Evolutionary conservation across 169 alveolate species (phyloP), one percentile per base, ranked within the genome.

Genomic region (Perkinsus chesapeaki): DNA sequence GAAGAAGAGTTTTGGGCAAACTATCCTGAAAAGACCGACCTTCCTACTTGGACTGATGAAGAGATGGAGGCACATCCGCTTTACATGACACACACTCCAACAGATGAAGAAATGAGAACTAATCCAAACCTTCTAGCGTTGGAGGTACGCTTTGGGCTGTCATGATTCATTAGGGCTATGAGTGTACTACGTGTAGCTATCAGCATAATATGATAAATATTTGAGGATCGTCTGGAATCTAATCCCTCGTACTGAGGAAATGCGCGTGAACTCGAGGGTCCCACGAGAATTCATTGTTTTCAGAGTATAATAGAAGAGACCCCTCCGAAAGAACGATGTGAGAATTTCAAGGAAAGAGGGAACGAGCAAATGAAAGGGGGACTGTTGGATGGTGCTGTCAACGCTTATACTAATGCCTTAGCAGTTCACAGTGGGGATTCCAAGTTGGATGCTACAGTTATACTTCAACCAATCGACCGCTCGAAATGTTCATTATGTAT

Each of bases 21-120:
- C 31, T 60, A 60, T 16, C 12, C 12, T 34, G 37, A 27, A 3
- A 60, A 34, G 23, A 60, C 82, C 3, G 82, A 60, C 23, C 82
- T 60, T 16, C 82, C 82, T 1, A 60, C 82, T 1, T 60, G 82
- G 82, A 60, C 82, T 1, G 82, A 60, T 23, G 82, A 60, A 34
- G 82, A 60, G 82, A 60, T 60, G 82, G 82, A 60, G 82, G 82
- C 82, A 20, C 82, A 60, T 60, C 82, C 82, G 27, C 82, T 60
- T 60, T 60, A 60, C 27, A 60, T 60, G 82, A 60, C 82, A 23
- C 82, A 60, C 27, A 60, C 82, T 3, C 82, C 82, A 60, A 60
- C 82, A 5, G 82, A 60, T 20, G 82, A 60, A 16, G 82, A 60
- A 60, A 60, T 60, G 82, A 60, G 27, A 23, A 60, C 82, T 23